Conservation (phyloP, 176 grass and related monocot species). For the Avena atlantica region DNA sequence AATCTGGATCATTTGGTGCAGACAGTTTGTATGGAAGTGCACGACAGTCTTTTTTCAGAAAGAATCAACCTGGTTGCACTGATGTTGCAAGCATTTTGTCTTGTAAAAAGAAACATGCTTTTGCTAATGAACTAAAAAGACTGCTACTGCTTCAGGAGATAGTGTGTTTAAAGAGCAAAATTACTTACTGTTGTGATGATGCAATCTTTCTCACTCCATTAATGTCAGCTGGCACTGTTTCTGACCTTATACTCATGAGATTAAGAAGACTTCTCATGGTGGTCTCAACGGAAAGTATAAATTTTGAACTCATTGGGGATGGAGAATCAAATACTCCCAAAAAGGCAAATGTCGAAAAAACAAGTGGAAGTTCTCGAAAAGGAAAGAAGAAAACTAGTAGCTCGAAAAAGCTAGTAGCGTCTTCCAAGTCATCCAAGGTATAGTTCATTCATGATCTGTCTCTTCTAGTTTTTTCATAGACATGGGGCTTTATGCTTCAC, state of each 20-base stretch:
- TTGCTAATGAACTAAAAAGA: conserved; percentile 62
- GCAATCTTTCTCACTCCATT: conserved; percentile 83
- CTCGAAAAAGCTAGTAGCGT: conserved; percentile 59
- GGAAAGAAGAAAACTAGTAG: conserved; percentile 83
- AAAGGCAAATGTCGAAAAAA: conserved; percentile 60
- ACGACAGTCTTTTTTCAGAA: conserved; percentile 69
- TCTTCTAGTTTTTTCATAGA: conserved; percentile 30
- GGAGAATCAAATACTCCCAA: conserved; percentile 49
- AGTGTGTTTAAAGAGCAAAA: conserved; percentile 61
- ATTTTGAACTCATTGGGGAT: conserved; percentile 88
- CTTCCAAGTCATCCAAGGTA: conserved; percentile 67
- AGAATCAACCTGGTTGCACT: conserved; percentile 47
- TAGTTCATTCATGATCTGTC: conserved; percentile 32
- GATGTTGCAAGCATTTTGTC: conserved; percentile 54
- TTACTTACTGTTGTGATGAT: conserved; percentile 49
- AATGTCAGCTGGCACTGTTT: conserved; percentile 65
- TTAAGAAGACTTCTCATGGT: conserved; percentile 75
- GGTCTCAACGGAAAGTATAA: conserved; percentile 76
- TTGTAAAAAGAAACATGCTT: conserved; percentile 48
- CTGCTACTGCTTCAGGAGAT: conserved; percentile 72
- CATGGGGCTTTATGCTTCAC: conserved; percentile 42
- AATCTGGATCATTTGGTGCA: conserved; percentile 53
- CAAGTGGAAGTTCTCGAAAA: conserved; percentile 60
- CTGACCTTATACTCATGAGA: conserved; percentile 69
- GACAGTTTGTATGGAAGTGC: conserved; percentile 53